Evolutionary conservation across 2,329 filamentous ascomycete genomes (phyloP).

Genomic region (Sclerotinia subarctica): DNA sequence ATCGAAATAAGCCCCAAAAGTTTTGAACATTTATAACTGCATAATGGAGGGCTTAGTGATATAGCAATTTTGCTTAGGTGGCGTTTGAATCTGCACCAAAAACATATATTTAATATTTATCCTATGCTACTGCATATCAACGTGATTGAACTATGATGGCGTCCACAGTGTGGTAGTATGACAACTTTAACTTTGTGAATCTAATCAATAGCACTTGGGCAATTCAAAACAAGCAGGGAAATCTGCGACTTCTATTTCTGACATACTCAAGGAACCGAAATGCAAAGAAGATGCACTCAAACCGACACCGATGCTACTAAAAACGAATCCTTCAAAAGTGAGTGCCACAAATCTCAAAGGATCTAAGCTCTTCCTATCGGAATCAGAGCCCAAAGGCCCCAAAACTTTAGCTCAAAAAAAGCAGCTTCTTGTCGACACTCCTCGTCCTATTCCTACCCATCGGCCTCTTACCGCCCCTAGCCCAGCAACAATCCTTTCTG

Average conservation of each 20-base stretch:
- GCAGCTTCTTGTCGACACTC: neutral
- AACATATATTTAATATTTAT: neutral
- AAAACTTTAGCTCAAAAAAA: neutral
- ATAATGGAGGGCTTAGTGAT: neutral
- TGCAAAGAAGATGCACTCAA: slow-evolving; percentile 43
- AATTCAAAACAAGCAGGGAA: neutral
- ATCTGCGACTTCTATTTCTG: neutral
- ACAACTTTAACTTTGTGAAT: neutral
- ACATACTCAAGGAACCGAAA: slow-evolving; percentile 25
- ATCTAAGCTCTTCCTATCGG: neutral
- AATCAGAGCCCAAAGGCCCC: neutral
- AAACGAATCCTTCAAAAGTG: slow-evolving; percentile 11
- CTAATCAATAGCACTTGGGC: neutral
- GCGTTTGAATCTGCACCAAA: neutral
- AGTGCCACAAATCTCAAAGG: neutral
- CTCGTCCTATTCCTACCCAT: neutral
- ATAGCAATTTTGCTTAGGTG: slow-evolving; percentile 25
- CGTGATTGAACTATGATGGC: neutral
- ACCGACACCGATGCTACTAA: slow-evolving; percentile 38
- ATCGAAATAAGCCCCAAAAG: slow-evolving; percentile 17
- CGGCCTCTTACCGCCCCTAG: neutral
- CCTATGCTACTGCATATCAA: neutral
- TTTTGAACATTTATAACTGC: neutral
- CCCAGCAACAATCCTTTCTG: neutral
- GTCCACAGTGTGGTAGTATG: slow-evolving; percentile 17